These are phyloP conservation scores for Ogataea trehaloabstinens DNA, from an alignment of 805 yeast species.

Conservation along the genomic window DNA sequence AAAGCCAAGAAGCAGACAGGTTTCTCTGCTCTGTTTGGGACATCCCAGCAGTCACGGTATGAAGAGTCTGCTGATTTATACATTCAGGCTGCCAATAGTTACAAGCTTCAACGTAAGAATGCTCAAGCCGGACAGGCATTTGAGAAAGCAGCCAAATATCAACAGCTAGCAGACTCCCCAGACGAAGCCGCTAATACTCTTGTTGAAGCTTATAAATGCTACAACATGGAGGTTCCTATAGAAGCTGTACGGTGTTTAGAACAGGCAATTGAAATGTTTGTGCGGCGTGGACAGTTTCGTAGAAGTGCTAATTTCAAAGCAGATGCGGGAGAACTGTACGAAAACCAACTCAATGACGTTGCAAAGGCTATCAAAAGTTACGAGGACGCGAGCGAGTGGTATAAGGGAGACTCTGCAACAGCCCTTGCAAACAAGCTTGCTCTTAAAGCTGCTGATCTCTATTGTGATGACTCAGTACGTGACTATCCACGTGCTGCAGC, in stretches of 20 bases:
- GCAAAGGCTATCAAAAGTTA: conserved; percentile 71
- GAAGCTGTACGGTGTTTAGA: conserved; percentile 76
- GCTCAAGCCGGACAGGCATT: conserved; percentile 78
- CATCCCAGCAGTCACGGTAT: conserved; percentile 56
- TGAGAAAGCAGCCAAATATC: conserved; percentile 81
- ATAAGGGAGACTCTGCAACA: conserved; percentile 86
- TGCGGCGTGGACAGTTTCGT: conserved; percentile 90
- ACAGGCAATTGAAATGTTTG: conserved; percentile 79
- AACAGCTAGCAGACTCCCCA: conserved; percentile 66
- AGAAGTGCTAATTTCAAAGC: conserved; percentile 92
- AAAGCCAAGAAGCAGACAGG: conserved; percentile 70
- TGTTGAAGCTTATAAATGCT: conserved; percentile 89
- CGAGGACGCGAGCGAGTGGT: conserved; percentile 96
- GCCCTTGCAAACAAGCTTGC: conserved; percentile 87
- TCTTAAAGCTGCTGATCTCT: conserved; percentile 84
- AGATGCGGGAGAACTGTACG: conserved; percentile 87
- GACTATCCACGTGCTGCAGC: conserved; percentile 74
- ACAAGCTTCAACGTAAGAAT: conserved; percentile 71
- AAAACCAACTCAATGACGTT: conserved; percentile 65
- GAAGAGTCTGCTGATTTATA: conserved; percentile 94
- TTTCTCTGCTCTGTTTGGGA: conserved; percentile 61
- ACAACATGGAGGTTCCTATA: conserved; percentile 66
- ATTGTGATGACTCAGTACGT: conserved; percentile 61
- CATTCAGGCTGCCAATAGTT: conserved; percentile 90
- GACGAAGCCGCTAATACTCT: conserved; percentile 91